phyloP scores from a whole-genome alignment of 2,329 filamentous ascomycete species.

The Verticillium zaregamsianum region DNA sequence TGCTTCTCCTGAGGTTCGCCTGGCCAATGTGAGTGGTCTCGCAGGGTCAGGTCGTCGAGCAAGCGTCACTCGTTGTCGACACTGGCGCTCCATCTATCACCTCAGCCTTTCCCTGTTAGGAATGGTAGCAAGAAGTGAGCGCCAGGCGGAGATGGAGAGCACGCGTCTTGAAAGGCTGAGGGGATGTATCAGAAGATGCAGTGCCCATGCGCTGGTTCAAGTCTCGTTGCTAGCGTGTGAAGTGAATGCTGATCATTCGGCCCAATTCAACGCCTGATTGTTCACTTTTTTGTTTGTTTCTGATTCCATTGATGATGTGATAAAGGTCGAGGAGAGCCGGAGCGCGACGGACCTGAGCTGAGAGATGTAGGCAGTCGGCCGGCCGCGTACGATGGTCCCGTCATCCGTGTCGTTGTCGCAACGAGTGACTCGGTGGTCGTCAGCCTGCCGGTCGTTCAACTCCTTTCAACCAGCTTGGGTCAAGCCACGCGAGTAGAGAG shows the following conservation, averaged over 20 bases:
- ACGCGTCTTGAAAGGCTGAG: neutral
- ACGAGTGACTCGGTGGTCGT: neutral
- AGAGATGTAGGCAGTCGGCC: neutral
- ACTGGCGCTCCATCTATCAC: neutral
- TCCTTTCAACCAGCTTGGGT: neutral
- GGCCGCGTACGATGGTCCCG: neutral
- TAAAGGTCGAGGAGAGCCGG: neutral
- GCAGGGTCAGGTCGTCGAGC: neutral
- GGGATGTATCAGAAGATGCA: neutral
- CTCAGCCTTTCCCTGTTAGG: neutral
- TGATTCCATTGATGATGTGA: neutral
- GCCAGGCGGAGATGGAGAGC: neutral
- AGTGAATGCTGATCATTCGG: neutral
- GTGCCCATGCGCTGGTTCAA: neutral
- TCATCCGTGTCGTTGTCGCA: neutral
- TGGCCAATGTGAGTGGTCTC: slow-evolving; percentile 1
- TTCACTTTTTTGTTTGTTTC: neutral
- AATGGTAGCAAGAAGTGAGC: neutral
- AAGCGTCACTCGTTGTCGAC: neutral
- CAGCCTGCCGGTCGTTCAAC: neutral
- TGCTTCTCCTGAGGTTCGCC: neutral
- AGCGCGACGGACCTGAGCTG: no score
- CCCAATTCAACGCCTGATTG: neutral
- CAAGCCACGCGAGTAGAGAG: neutral
- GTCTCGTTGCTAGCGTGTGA: neutral